Evolutionary conservation across 2,329 filamentous ascomycete genomes (phyloP).

Genomic region (Lasiodiplodia citricola): DNA sequence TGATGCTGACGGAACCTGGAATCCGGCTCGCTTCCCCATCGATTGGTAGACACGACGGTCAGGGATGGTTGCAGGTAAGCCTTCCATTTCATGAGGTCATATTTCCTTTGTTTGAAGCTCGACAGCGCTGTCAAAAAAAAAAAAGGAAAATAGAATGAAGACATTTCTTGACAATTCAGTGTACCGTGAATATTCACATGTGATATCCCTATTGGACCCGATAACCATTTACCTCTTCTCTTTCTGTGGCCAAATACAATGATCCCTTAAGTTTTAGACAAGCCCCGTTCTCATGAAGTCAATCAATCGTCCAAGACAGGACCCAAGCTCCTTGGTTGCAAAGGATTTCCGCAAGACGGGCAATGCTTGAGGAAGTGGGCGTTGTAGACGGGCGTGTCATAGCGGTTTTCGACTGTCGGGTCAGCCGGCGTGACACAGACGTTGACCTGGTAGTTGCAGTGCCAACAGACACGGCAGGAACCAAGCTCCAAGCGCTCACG

Average conservation of each 20-base stretch:
- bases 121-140: too few relatives aligned
- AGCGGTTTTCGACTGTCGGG: conserved; percentile 4
- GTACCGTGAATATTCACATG: too few relatives aligned
- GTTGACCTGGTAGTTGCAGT: conserved; percentile 10
- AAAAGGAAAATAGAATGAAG: too few relatives aligned
- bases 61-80: too few relatives aligned
- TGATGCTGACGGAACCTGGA: too few relatives aligned
- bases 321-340: not conserved
- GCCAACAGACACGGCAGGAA: conserved; percentile 5
- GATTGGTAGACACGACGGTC: not conserved
- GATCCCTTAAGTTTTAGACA: not conserved
- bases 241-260: not conserved
- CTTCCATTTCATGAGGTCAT: too few relatives aligned
- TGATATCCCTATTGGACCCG: too few relatives aligned
- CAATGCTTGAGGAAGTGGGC: not conserved
- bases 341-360: not conserved
- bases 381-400: conserved; percentile 1
- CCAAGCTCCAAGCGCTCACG: not conserved
- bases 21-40: not conserved
- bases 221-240: not conserved
- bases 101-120: too few relatives aligned
- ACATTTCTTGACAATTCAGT: too few relatives aligned
- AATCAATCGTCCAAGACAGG: not conserved
- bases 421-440: conserved; percentile 2
- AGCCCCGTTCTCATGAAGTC: not conserved